Evolutionary conservation across 2,329 filamentous ascomycete genomes (phyloP).

Genomic region (Neocucurbitaria cava): DNA sequence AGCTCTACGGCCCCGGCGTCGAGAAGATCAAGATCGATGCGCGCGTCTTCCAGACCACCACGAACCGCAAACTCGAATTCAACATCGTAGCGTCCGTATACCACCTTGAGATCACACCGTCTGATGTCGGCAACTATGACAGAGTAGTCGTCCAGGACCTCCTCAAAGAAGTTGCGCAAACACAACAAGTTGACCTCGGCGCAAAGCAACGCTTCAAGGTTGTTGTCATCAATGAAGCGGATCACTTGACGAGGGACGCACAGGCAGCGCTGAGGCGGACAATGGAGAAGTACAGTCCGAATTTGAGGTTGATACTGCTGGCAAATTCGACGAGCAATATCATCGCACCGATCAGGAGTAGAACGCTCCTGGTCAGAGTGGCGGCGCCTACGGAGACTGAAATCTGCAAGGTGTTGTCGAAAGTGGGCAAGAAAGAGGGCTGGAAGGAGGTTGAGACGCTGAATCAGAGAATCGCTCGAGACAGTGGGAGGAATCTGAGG

Average conservation of each 20-base stretch:
- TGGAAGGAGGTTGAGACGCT: slow-evolving; percentile 79
- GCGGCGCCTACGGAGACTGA: slow-evolving; percentile 86
- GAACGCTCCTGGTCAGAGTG: slow-evolving; percentile 90
- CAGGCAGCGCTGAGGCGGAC: slow-evolving; percentile 93
- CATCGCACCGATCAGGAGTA: slow-evolving; percentile 94
- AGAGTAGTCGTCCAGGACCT: slow-evolving; percentile 94
- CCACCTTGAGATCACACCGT: slow-evolving; percentile 97
- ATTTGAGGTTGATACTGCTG: slow-evolving; percentile 86
- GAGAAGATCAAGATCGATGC: slow-evolving; percentile 99
- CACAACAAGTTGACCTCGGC: slow-evolving; percentile 93
- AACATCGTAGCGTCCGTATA: slow-evolving; percentile 98
- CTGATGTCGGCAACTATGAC: slow-evolving; percentile 95
- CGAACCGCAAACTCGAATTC: slow-evolving; percentile 98
- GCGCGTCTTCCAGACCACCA: slow-evolving; percentile 92
- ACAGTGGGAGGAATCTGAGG: slow-evolving; percentile 89
- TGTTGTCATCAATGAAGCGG: slow-evolving; percentile 98
- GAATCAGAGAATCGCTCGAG: slow-evolving; percentile 84
- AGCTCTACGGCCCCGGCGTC: slow-evolving; percentile 94
- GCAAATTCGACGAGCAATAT: slow-evolving; percentile 98
- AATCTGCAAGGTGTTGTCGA: slow-evolving; percentile 77
- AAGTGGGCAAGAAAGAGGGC: slow-evolving; percentile 77
- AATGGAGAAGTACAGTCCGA: slow-evolving; percentile 99
- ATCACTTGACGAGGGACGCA: slow-evolving; percentile 90
- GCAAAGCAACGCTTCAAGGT: slow-evolving; percentile 97
- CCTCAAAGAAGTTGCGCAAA: slow-evolving; percentile 97